phyloP scores from a whole-genome alignment of 1,284 basidiomycete species.

The Melanopsichium pennsylvanicum region DNA sequence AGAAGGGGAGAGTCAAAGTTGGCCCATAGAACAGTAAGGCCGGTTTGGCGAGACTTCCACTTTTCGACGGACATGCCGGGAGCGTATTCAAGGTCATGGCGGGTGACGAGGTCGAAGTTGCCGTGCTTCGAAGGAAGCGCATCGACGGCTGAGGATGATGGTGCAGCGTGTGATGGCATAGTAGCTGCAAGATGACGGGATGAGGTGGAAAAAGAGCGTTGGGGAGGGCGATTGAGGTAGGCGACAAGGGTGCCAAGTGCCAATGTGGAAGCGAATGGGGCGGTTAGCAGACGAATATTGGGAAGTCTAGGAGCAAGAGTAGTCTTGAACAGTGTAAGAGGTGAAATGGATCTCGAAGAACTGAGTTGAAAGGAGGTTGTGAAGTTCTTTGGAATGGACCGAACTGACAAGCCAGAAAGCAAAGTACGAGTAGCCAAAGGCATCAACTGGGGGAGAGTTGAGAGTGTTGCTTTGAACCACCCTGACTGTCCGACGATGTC shows the following conservation, averaged over 20 bases:
- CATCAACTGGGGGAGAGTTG: slow-evolving; percentile 16
- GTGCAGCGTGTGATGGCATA: slow-evolving; percentile 27
- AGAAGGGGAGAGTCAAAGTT: slow-evolving; percentile 79
- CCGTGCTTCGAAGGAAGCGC: slow-evolving; percentile 65
- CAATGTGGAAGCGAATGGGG: slow-evolving; percentile 8
- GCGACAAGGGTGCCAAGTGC: slow-evolving; percentile 11
- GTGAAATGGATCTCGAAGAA: slow-evolving; percentile 3
- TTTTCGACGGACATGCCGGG: slow-evolving; percentile 78
- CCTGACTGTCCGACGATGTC: neutral
- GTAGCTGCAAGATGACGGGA: slow-evolving; percentile 1
- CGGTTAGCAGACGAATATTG: slow-evolving; percentile 6
- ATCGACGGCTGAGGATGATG: slow-evolving; percentile 1
- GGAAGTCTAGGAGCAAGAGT: neutral
- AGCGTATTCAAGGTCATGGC: slow-evolving; percentile 76
- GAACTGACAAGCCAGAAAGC: slow-evolving; percentile 29
- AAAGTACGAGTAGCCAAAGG: slow-evolving; percentile 16
- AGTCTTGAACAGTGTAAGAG: neutral
- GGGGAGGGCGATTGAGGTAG: slow-evolving; percentile 6
- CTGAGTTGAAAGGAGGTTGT: slow-evolving; percentile 11
- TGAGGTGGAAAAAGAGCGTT: slow-evolving; percentile 15
- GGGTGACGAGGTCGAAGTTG: slow-evolving; percentile 81
- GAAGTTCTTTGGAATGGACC: slow-evolving; percentile 4
- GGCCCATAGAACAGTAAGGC: slow-evolving; percentile 72
- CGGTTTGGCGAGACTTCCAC: slow-evolving; percentile 81
- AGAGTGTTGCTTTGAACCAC: neutral